Base-by-base conservation (phyloP, 805 yeast genomes). In the Pichia insulana region DNA sequence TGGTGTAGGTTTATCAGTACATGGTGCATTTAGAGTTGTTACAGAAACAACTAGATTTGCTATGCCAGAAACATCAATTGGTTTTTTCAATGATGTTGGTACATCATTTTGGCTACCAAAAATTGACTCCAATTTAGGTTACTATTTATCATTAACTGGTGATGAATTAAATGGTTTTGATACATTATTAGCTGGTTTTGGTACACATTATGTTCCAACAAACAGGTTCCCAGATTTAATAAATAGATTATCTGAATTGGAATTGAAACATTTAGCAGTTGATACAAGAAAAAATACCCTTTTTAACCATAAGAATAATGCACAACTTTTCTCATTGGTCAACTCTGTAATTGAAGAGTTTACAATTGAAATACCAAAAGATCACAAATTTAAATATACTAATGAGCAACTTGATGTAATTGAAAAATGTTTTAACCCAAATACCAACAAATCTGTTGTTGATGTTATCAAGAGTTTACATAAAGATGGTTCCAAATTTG, bases 31-130 rank as follows among this genome's bases (percentile, higher is more conserved):
- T 70, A 77, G 97, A 57, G 68, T 92, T 31, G 95, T 94, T n/a
- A 84, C 96, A 34, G 97, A 90, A 54, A 74, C 76, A 54, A 89
- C 97, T 10, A 73, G 80, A 59, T 74, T 88, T 66, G 96, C 97
- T 48, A 92, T 92, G 98, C 97, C 98, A 8, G 97, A 92, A 64
- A 83, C 94, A 71, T 88, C 85, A 56, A 92, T 92, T 60, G 98
- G 98, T 1, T 86, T 87, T 62, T 84, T 86, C 65, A 95, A 95
- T 17, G 98, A 92, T 62, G 97, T 92, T 11, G 98, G 97, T 35
- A 81, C 94, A 30, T 78, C 95, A 10, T 90, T 86, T 64, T 89
- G 88, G 64, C 68, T 92, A 52, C 88, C 95, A 28, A 76, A 83
- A 49, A 64, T 87, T 46, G 88, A 86, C 54, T 86, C 85, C 40